phyloP scores from a whole-genome alignment of 139 green algal genomes.

The Chlamydomonas eustigma region DNA sequence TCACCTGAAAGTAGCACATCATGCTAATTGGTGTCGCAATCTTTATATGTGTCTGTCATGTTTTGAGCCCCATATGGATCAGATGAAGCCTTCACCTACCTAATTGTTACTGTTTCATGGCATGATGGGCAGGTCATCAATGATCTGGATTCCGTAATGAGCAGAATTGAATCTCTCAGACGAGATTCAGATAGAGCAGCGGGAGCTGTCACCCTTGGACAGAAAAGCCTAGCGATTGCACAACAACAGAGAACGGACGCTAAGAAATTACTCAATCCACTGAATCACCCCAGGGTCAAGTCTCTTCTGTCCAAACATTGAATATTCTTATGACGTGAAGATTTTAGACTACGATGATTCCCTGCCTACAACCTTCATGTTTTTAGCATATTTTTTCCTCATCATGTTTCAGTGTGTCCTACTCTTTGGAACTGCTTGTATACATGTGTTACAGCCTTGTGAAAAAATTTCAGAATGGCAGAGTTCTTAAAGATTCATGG shows the following conservation, averaged over 20 bases:
- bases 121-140: background rate
- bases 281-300: conserved; percentile 17
- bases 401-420: no score
- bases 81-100: background rate
- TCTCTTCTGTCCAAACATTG: conserved; percentile 1
- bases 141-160: background rate
- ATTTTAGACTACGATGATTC: background rate
- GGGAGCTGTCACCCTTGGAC: background rate
- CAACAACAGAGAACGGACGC: background rate
- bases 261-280: conserved; percentile 13
- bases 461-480: background rate
- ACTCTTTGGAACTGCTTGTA: no score
- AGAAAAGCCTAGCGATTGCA: conserved; percentile 14
- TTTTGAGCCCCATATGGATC: background rate
- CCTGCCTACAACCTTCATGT: background rate
- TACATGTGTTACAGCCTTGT: no score
- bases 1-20: background rate
- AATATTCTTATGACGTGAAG: background rate
- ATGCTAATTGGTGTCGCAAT: background rate
- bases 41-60: background rate
- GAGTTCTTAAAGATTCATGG: background rate
- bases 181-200: background rate
- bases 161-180: background rate
- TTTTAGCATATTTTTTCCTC: background rate
- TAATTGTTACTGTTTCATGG: background rate